Percentiles rank a stretch among this genome's conserved stretches.
Conservation (phyloP, 2,329 filamentous ascomycete species). For the Claviceps africana region DNA sequence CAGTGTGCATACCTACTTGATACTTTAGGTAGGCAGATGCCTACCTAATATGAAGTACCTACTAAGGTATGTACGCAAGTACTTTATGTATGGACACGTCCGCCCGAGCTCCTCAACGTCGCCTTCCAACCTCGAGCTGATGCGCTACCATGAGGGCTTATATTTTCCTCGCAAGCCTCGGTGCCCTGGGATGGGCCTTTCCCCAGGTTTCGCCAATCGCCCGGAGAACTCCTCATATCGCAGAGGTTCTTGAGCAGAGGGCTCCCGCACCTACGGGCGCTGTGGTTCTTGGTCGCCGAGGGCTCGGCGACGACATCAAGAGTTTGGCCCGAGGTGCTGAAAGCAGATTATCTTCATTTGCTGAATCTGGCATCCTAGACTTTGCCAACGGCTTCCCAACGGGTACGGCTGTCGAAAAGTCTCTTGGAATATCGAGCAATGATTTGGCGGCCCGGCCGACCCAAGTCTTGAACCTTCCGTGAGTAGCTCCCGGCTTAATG, state of each 20-base stretch:
- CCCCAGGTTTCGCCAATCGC: background rate
- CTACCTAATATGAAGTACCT: no score
- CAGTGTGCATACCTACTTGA: no score
- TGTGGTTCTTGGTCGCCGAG: slow-evolving; percentile 16
- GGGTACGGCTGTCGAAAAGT: slow-evolving; percentile 44
- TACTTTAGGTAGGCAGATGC: no score
- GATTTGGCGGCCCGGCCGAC: slow-evolving; percentile 51
- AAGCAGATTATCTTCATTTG: slow-evolving; percentile 42
- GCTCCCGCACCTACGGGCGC: slow-evolving; percentile 14
- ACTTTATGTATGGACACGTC: background rate
- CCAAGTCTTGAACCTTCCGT: slow-evolving; percentile 56
- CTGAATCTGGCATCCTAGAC: slow-evolving; percentile 50
- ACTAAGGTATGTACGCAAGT: no score
- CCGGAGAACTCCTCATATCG: background rate
- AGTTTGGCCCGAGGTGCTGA: slow-evolving; percentile 38
- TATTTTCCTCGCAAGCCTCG: slow-evolving; percentile 1
- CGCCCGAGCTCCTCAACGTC: background rate
- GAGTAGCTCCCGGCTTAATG: slow-evolving; percentile 9
- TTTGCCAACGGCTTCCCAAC: slow-evolving; percentile 55
- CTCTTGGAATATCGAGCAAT: slow-evolving; percentile 42
- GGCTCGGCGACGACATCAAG: slow-evolving; percentile 27
- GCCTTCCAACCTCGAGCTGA: background rate
- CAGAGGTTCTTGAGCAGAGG: slow-evolving; percentile 4
- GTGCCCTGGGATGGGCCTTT: slow-evolving; percentile 1
- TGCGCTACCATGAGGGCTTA: background rate